These are phyloP conservation scores for Zymoseptoria brevis DNA, from an alignment of 2,329 filamentous ascomycete species.

Conservation along the genomic window DNA sequence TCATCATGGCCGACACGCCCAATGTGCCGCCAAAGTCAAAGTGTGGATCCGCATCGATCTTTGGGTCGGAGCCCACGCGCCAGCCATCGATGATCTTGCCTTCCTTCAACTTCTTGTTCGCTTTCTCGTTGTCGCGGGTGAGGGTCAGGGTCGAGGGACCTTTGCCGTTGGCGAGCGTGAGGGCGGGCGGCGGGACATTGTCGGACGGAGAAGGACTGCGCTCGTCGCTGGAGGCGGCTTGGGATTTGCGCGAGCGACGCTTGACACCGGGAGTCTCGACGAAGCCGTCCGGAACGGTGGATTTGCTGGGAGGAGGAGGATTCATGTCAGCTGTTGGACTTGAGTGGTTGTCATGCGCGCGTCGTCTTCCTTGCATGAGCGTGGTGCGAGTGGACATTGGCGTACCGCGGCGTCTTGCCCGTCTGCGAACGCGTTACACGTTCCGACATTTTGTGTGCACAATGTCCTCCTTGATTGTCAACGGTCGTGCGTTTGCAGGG, in stretches of 20 bases:
- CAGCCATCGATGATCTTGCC: slow-evolving; percentile 33
- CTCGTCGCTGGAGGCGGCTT: slow-evolving; percentile 23
- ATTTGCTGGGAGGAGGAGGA: slow-evolving; percentile 15
- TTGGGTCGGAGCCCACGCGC: slow-evolving; percentile 31
- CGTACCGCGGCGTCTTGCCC: slow-evolving; percentile 43
- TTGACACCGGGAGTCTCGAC: slow-evolving; percentile 43
- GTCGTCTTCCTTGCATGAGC: not conserved
- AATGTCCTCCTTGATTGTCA: not conserved
- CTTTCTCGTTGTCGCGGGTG: slow-evolving; percentile 9
- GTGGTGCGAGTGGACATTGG: not conserved
- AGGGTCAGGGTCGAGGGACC: slow-evolving; percentile 4
- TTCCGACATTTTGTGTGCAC: slow-evolving; percentile 13
- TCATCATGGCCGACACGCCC: slow-evolving; percentile 80
- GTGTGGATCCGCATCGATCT: slow-evolving; percentile 41
- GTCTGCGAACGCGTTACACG: slow-evolving; percentile 40
- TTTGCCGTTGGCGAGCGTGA: slow-evolving; percentile 6
- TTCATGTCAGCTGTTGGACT: not conserved
- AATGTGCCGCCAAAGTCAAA: slow-evolving; percentile 80
- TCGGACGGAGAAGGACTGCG: slow-evolving; percentile 30
- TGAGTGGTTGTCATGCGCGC: not conserved
- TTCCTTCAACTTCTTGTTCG: slow-evolving; percentile 24
- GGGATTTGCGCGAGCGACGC: slow-evolving; percentile 37
- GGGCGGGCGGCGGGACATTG: slow-evolving; percentile 13
- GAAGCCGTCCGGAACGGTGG: slow-evolving; percentile 38
- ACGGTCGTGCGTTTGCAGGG: not conserved